Percentiles rank a stretch among this genome's conserved stretches.
phyloP scores from a whole-genome alignment of 2,329 filamentous ascomycete species.

The Lecanicillium sp. region DNA sequence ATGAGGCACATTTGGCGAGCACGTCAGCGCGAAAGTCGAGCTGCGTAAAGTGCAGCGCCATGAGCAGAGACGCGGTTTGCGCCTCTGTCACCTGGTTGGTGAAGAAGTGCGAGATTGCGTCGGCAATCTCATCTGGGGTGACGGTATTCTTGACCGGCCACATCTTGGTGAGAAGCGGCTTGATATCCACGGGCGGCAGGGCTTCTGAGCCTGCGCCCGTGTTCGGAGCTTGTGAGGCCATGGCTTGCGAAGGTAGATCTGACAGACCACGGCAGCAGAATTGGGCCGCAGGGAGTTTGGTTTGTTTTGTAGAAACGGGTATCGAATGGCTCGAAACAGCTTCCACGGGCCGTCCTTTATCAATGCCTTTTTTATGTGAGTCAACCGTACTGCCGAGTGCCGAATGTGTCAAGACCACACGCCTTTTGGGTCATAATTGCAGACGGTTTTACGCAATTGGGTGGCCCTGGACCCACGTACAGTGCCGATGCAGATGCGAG shows the following conservation, averaged over 20 bases:
- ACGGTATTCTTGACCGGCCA: conserved; percentile 55
- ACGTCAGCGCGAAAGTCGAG: conserved; percentile 80
- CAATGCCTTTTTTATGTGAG: no score
- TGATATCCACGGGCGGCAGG: conserved; percentile 48
- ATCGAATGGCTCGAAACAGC: no score
- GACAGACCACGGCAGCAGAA: neutral
- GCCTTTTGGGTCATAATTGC: no score
- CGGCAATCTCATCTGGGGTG: conserved; percentile 73
- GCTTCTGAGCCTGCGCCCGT: conserved; percentile 17
- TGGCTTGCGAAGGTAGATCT: conserved; percentile 9
- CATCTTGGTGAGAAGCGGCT: conserved; percentile 63
- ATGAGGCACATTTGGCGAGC: conserved; percentile 72
- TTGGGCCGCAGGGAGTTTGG: neutral
- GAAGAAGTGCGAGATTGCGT: conserved; percentile 87
- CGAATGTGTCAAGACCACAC: no score
- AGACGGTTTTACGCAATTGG: no score
- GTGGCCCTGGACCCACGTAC: no score
- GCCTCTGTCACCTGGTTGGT: conserved; percentile 82
- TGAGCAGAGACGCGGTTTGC: conserved; percentile 80
- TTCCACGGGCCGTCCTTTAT: no score
- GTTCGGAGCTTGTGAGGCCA: conserved; percentile 20
- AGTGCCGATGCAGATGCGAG: no score
- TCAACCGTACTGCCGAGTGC: no score
- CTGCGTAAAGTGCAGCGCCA: conserved; percentile 84
- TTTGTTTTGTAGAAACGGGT: neutral